Evolutionary conservation across 805 yeast species (phyloP).

Genomic region (Candida alai): DNA sequence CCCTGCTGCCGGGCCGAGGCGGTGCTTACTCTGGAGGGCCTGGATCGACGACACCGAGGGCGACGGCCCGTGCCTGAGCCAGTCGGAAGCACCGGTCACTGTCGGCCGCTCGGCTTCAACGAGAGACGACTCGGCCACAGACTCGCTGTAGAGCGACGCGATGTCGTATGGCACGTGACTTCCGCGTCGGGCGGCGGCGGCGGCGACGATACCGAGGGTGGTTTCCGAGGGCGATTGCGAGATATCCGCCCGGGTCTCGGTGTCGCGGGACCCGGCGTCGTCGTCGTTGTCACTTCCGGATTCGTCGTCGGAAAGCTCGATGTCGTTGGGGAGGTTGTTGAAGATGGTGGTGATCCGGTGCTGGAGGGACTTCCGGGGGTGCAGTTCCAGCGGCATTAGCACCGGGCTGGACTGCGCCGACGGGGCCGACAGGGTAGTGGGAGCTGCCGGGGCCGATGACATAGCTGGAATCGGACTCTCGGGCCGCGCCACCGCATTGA

Average conservation of each 20-base stretch:
- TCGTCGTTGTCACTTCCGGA: constrained; percentile 27
- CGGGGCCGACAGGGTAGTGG: constrained; percentile 1
- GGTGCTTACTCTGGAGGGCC: constrained; percentile 20
- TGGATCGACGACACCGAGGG: constrained; percentile 25
- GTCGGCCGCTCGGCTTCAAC: constrained; percentile 20
- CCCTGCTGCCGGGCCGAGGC: background rate
- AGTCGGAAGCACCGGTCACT: constrained; percentile 5
- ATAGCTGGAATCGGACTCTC: constrained; percentile 7
- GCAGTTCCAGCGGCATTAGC: background rate
- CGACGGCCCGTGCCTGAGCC: constrained; percentile 11
- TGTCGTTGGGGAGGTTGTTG: constrained; percentile 45
- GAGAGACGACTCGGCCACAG: constrained; percentile 26
- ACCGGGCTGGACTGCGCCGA: background rate
- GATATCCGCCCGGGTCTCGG: too few relatives aligned
- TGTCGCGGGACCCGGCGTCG: too few relatives aligned
- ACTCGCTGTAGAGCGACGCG: constrained; percentile 21
- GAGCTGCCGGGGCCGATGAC: background rate
- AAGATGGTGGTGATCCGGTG: constrained; percentile 36
- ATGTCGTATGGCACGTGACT: constrained; percentile 9
- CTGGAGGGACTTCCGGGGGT: constrained; percentile 18
- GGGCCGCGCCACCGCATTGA: constrained; percentile 29
- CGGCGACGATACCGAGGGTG: constrained; percentile 10
- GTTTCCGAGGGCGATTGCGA: constrained; percentile 2
- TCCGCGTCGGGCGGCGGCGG: too few relatives aligned
- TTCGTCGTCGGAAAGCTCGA: constrained; percentile 44